phyloP scores from a whole-genome alignment of 2,329 filamentous ascomycete genomes.

The Myriosclerotinia duriaeana region DNA sequence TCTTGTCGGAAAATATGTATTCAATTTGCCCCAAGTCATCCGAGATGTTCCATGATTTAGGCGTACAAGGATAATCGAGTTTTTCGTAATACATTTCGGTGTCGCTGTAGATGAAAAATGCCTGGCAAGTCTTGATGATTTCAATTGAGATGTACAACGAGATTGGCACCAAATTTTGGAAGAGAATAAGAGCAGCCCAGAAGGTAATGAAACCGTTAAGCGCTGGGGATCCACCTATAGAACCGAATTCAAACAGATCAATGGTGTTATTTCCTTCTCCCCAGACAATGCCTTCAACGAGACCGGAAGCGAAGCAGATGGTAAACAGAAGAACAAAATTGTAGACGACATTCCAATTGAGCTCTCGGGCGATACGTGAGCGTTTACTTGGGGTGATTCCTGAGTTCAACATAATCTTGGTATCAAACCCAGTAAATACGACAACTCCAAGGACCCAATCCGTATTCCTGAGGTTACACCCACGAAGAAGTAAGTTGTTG shows the following conservation, averaged over 20 bases:
- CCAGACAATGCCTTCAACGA: conserved; percentile 85
- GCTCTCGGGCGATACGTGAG: conserved; percentile 82
- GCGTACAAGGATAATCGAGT: conserved; percentile 91
- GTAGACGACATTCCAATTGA: conserved; percentile 97
- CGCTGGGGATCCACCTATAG: conserved; percentile 70
- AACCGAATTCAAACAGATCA: conserved; percentile 80
- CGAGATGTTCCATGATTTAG: conserved; percentile 98
- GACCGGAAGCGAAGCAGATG: conserved; percentile 84
- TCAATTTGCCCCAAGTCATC: conserved; percentile 98
- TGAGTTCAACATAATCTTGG: conserved; percentile 99
- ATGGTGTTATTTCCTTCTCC: conserved; percentile 70
- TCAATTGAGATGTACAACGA: conserved; percentile 97
- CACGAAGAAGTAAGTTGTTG: conserved; percentile 91
- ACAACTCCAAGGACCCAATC: conserved; percentile 94
- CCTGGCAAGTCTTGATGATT: conserved; percentile 89
- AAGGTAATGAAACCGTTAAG: conserved; percentile 95
- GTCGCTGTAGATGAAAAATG: conserved; percentile 96
- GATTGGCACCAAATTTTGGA: conserved; percentile 98
- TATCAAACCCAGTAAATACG: conserved; percentile 91
- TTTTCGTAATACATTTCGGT: conserved; percentile 95
- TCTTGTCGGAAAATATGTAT: conserved; percentile 98
- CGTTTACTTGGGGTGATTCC: conserved; percentile 94
- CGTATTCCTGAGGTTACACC: conserved; percentile 90
- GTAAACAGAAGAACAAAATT: conserved; percentile 87
- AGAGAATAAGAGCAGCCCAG: conserved; percentile 90